phyloP scores from a whole-genome alignment of 441 rosid genomes.

The Jatropha podagrica region DNA sequence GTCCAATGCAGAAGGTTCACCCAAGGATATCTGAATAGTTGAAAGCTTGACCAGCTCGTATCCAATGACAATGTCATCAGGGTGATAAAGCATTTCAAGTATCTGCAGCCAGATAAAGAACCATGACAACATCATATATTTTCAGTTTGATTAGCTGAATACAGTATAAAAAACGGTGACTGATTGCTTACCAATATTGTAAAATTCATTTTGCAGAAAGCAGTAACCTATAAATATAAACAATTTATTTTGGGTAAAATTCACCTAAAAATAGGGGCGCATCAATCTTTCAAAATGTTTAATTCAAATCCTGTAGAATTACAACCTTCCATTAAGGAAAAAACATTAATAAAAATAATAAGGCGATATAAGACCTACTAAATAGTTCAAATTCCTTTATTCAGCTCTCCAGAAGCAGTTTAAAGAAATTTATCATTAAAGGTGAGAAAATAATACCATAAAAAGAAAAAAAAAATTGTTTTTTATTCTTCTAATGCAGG shows the following conservation, averaged over 20 bases:
- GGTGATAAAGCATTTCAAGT: slow-evolving; percentile 60
- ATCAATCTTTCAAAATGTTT: neutral
- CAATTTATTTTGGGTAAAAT: neutral
- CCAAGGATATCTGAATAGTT: slow-evolving; percentile 55
- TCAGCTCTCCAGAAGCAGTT: neutral
- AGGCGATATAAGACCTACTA: neutral
- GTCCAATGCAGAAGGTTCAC: slow-evolving; percentile 40
- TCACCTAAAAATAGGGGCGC: neutral
- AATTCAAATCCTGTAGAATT: neutral
- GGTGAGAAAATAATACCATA: neutral
- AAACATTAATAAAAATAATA: neutral
- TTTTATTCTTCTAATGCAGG: neutral
- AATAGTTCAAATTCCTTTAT: neutral
- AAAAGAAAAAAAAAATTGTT: neutral
- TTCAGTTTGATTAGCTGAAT: neutral
- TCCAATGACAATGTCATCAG: slow-evolving; percentile 67
- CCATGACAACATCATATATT: slow-evolving; percentile 6
- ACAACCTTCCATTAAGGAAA: neutral
- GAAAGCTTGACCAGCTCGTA: slow-evolving; percentile 77
- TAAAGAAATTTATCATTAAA: neutral
- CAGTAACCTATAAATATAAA: neutral
- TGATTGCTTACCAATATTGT: neutral
- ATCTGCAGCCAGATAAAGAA: slow-evolving; percentile 45
- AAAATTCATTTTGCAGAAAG: neutral
- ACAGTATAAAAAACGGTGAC: neutral